Conservation (phyloP, 169 alveolate genomes). For the Toxoplasma gondii region DNA sequence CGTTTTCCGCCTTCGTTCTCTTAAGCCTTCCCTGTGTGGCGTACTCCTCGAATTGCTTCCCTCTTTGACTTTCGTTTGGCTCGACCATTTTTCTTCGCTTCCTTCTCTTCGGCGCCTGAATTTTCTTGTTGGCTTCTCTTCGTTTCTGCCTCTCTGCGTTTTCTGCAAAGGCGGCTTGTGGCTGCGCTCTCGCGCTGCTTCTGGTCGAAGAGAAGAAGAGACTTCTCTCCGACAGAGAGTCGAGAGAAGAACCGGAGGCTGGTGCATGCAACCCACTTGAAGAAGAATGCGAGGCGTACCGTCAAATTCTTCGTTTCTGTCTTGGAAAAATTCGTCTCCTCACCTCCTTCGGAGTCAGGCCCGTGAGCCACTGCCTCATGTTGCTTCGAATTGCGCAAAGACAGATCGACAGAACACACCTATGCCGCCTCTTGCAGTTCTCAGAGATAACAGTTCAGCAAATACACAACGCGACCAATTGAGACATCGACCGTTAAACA, state of each 20-base stretch:
- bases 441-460: too few species aligned
- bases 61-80: too few species aligned
- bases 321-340: not conserved
- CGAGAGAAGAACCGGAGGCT: not conserved
- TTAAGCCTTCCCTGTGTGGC: too few species aligned
- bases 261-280: not conserved
- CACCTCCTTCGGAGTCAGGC: not conserved
- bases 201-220: not conserved
- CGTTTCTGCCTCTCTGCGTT: not conserved
- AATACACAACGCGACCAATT: not conserved
- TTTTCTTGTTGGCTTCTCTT: not conserved
- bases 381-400: too few species aligned
- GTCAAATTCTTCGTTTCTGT: not conserved
- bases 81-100: too few species aligned
- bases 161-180: not conserved
- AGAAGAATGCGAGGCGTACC: not conserved
- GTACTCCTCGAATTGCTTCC: too few species aligned
- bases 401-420: too few species aligned
- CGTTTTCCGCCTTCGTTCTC: too few species aligned
- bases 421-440: too few species aligned
- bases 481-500: too few species aligned
- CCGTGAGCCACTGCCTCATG: not conserved
- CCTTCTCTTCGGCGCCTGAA: too few species aligned
- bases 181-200: not conserved
- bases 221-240: not conserved